Evolutionary conservation across 768 basidiomycete genomes (phyloP), one percentile per base, ranked within the genome.

Genomic region (Russula ochroleuca): DNA sequence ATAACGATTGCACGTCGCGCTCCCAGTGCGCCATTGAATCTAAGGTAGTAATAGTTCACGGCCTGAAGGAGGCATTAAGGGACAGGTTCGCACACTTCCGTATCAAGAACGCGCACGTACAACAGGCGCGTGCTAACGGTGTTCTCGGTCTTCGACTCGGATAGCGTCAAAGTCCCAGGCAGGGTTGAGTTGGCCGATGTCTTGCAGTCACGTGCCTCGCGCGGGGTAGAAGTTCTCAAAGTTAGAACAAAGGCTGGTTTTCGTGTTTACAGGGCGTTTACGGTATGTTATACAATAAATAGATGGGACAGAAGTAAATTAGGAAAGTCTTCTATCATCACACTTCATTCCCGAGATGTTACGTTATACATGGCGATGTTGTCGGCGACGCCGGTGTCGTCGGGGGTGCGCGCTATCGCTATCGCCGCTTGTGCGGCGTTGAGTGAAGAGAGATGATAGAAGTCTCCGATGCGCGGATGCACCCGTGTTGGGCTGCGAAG

Each of bases 11-110:
- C 49, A 61, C 59, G 9, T 47, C 54, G 59, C 54, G 64, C 50
- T 57, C 40, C 59, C 53, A 37, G 55, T 65, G 54, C 14, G 23
- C 49, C 64, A 65, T 65, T n/a, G 47, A 35, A 43, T 55, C 52
- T 50, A 35, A 45, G 45, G 21, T 23, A 13, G 14, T 33, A 11
- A 13, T 6, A 40, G 43, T 35, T n/a, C 35, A 19, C 57, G 3
- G 43, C 35, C 14, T 21, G 25, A 33, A 25, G 21, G 17, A 25
- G 13, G 35, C 9, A 56, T 41, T 41, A 15, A n/a, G 31, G 9
- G 15, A 33, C 17, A 3, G 13, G 48, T 43, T 10, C 21, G 28
- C 48, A 50, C 55, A 38, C 33, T 48, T 55, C 3, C 38, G 52
- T 48, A 23, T 14, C 21, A 23, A 21, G 45, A 11, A 21, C 19